phyloP scores from a whole-genome alignment of 257 asterid species.

The Linderniella brevidens region DNA sequence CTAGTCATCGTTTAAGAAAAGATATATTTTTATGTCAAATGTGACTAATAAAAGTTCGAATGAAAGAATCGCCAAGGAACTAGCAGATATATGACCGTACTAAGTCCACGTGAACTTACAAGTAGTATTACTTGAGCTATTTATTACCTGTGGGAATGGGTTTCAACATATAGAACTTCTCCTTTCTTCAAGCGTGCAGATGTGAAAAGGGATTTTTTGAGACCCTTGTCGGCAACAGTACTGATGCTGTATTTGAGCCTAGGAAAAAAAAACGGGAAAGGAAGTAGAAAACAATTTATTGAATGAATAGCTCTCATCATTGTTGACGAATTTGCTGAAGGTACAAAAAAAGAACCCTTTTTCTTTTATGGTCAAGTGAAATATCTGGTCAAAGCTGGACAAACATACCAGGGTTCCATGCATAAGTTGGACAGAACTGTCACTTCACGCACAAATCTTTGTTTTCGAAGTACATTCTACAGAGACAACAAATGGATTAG shows the following conservation, averaged over 20 bases:
- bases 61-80: no score
- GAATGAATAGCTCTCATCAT: no score
- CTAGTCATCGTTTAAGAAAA: conserved; percentile 21
- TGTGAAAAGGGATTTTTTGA: conserved; percentile 64
- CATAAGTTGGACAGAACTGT: conserved; percentile 80
- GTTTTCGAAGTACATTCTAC: conserved; percentile 84
- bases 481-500: no score
- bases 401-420: conserved; percentile 93
- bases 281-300: not conserved
- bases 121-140: no score
- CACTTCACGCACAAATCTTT: conserved; percentile 88
- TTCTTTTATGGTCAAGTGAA: no score
- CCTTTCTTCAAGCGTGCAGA: conserved; percentile 94
- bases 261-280: conserved; percentile 7
- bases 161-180: conserved; percentile 82
- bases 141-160: conserved; percentile 72
- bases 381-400: no score
- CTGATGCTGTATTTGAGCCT: conserved; percentile 94
- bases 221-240: conserved; percentile 93
- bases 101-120: no score
- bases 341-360: no score
- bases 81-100: no score
- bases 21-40: no score
- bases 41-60: no score
- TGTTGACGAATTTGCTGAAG: no score